Base-by-base conservation (phyloP, 768 basidiomycete genomes). In the Lactarius hengduanensis region DNA sequence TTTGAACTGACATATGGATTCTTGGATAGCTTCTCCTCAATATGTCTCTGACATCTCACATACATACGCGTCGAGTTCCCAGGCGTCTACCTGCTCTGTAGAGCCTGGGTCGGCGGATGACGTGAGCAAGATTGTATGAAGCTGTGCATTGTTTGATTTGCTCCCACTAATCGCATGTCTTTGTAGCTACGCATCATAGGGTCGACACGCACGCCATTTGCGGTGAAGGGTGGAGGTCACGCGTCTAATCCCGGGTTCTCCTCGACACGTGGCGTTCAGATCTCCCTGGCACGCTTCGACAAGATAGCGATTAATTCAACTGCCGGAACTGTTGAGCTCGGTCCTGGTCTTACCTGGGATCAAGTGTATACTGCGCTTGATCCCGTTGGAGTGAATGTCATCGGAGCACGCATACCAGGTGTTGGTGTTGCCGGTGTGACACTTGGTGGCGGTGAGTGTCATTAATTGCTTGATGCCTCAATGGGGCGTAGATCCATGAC, bases 211-310 rank as follows among this genome's bases (percentile, higher is more conserved):
- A 50, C 22, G 22, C 47, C 47, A 13, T 50, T 50, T 59, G 58
- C 58, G 10, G 62, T 67, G 38, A 73, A 73, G 62, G 67, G 71
- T 47, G 72, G 72, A 9, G 72, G 72, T 26, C 72, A 73, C 62
- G n/a, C 70, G 3, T 59, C 63, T 11, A 70, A 70, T 45, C 62
- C 55, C 3, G 71, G 72, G 15, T 71, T 72, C 69, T 69, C 61
- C 47, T 73, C 73, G 22, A 73, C 73, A 50, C 47, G n/a, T 26
- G 47, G 47, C 22, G 47, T 70, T 22, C 66, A 65, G 26, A 74
- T 70, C 22, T 43, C 71, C 13, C 65, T 73, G 69, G 30, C 62
- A 54, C 66, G 64, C 1, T 73, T 71, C 62, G 32, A 61, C 36
- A 36, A 61, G 9, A 57, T 66, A 26, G 36, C 26, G 2, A 62